phyloP scores from a whole-genome alignment of 768 basidiomycete genomes.

The Boletus insuetus region DNA sequence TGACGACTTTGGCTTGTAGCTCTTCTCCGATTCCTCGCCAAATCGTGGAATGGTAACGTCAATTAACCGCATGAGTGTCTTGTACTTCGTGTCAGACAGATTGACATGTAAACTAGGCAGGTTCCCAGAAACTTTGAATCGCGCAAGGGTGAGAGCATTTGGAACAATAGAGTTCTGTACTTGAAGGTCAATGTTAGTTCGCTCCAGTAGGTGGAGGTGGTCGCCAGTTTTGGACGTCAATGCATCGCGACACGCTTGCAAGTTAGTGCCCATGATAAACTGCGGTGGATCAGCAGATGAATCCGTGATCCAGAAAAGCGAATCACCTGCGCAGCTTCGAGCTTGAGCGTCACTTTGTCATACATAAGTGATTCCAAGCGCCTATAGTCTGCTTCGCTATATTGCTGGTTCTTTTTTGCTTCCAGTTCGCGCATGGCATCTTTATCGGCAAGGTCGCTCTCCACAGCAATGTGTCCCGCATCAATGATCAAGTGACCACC shows the following conservation, averaged over 20 bases:
- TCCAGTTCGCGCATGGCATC: conserved; percentile 72
- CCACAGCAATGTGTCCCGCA: conserved; percentile 94
- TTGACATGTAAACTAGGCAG: conserved; percentile 88
- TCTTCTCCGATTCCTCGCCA: conserved; percentile 41
- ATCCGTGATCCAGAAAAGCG: neutral
- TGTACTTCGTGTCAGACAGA: conserved; percentile 87
- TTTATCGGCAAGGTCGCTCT: conserved; percentile 87
- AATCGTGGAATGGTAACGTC: conserved; percentile 89
- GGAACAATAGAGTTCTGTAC: conserved; percentile 94
- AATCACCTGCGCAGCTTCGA: conserved; percentile 85
- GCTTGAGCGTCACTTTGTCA: conserved; percentile 78
- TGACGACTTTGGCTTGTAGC: conserved; percentile 16
- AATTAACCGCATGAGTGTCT: conserved; percentile 86
- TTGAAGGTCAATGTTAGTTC: conserved; percentile 84
- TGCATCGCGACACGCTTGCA: conserved; percentile 80
- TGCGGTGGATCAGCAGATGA: conserved; percentile 32
- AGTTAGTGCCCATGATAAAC: conserved; percentile 86
- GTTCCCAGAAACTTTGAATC: conserved; percentile 88
- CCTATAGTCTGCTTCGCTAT: conserved; percentile 83
- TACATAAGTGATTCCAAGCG: conserved; percentile 93
- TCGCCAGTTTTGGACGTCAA: conserved; percentile 55
- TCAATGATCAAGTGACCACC: conserved; percentile 91
- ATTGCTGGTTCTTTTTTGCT: conserved; percentile 79
- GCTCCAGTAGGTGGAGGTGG: conserved; percentile 84
- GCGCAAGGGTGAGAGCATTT: conserved; percentile 72